These are phyloP conservation scores for Persicaria tinctoria DNA, from an alignment of 148 eudicot species.

Conservation along the genomic window DNA sequence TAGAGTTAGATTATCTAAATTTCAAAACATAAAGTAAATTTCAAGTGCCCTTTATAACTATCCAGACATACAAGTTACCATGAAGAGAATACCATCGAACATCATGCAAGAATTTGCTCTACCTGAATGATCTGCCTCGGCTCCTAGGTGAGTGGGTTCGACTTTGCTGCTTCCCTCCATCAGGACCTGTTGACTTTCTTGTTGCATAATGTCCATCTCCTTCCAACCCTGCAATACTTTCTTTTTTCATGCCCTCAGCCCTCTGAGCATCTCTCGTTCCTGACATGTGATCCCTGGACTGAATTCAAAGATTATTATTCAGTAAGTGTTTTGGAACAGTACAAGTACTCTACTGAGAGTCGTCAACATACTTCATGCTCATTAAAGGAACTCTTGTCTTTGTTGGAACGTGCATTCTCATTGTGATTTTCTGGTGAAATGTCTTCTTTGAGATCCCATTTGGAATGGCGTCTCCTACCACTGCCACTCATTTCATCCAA, in stretches of 20 bases:
- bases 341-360: not conserved
- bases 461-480: constrained; percentile 40
- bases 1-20: not conserved
- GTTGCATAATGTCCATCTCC: constrained; percentile 13
- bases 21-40: not conserved
- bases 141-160: constrained; percentile 19
- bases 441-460: constrained; percentile 42
- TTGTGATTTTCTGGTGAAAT: not conserved
- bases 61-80: not conserved
- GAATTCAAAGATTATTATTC: constrained; percentile 13
- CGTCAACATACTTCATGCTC: constrained; percentile 9
- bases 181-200: constrained; percentile 32
- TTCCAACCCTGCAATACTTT: constrained; percentile 10
- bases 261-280: constrained; percentile 7
- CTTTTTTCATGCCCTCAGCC: constrained; percentile 12
- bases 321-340: not conserved
- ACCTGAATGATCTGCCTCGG: constrained; percentile 29
- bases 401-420: not conserved
- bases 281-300: constrained; percentile 15
- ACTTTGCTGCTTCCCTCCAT: constrained; percentile 21
- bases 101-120: not conserved
- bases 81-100: not conserved
- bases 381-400: not conserved
- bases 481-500: constrained; percentile 42
- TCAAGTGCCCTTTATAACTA: not conserved